Evolutionary conservation across 768 basidiomycete species (phyloP).

Genomic region (Plicaturopsis crispa): DNA sequence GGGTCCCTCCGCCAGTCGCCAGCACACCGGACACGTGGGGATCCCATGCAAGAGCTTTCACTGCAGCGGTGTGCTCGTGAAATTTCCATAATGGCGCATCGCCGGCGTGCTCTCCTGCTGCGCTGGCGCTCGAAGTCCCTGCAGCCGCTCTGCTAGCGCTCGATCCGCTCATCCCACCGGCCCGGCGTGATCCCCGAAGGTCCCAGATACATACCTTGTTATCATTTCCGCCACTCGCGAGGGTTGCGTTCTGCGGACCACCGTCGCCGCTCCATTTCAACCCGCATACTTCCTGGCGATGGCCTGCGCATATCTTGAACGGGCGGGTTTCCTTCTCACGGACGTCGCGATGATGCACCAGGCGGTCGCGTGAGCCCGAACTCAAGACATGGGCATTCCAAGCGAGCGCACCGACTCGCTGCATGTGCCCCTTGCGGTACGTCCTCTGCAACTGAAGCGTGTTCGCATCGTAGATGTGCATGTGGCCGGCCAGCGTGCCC

Average conservation of each 20-base stretch:
- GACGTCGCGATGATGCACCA: constrained; percentile 89
- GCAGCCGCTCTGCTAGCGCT: constrained; percentile 18
- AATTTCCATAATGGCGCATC: constrained; percentile 87
- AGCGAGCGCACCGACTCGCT: constrained; percentile 88
- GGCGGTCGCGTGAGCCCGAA: constrained; percentile 87
- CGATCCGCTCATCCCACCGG: constrained; percentile 18
- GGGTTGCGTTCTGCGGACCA: constrained; percentile 37
- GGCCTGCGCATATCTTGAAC: constrained; percentile 64
- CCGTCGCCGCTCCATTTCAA: constrained; percentile 78
- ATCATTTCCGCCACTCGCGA: constrained; percentile 96
- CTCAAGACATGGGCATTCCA: constrained; percentile 89
- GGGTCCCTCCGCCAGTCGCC: constrained; percentile 96
- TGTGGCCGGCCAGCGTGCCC: constrained; percentile 80
- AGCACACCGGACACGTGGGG: constrained; percentile 87
- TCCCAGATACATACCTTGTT: constrained; percentile 99
- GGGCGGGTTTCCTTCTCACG: constrained; percentile 61
- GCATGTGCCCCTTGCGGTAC: constrained; percentile 77
- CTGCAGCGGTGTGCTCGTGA: constrained; percentile 93
- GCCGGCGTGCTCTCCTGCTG: constrained; percentile 25
- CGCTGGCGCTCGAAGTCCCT: constrained; percentile 15
- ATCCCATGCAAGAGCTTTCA: constrained; percentile 98
- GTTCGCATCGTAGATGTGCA: constrained; percentile 91
- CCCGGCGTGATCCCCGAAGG: constrained; percentile 55
- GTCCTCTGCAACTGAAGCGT: constrained; percentile 70
- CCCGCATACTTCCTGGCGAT: constrained; percentile 94